Evolutionary conservation across 805 yeast genomes (phyloP), one percentile per base, ranked within the genome.

Genomic region (Candida vartiovaarae): DNA sequence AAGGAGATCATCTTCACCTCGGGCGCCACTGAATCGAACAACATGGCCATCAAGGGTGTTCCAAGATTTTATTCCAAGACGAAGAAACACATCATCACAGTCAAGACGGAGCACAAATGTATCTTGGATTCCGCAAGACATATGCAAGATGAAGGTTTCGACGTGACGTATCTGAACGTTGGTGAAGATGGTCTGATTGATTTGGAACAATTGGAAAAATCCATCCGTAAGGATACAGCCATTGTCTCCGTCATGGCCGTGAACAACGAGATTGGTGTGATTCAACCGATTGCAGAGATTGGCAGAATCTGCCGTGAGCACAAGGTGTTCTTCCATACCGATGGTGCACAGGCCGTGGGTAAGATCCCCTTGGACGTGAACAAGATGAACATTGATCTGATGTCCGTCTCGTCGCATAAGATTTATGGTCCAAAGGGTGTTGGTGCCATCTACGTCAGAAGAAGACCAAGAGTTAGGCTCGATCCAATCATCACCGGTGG

Each of bases 61-160:
- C 91, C 96, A 3, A 75, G 96, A 48, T 93, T 93, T 66, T 93
- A 91, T 71, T 76, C 78, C 47, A 85, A 84, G 59, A 83, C 91
- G 35, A 93, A 91, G 70, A 84, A 80, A 59, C 99, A 93, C 65
- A 84, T 93, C 55, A 90, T 93, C 62, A 93, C 99, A 25, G 80
- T 95, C 2, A 95, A 89, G 65, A 93, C 98, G 2, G 99, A 93
- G 67, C 99, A 93, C 68, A 93, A 93, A 70, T 93, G 99, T 74
- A 96, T 93, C n/a, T 71, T 93, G 64, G 99, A 93, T 64, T 87
- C 97, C 9, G 90, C 95, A 53, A 80, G 99, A 59, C 86, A 86
- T 58, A 70, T 93, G 72, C 95, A 89, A 62, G 96, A 89, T 63
- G 98, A 93, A 62, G 99, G 98, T 0, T 91, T 85, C 57, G 98